phyloP scores from a whole-genome alignment of 225 moss, liverwort and hornwort genomes.

The Pseudoscleropodium purum region DNA sequence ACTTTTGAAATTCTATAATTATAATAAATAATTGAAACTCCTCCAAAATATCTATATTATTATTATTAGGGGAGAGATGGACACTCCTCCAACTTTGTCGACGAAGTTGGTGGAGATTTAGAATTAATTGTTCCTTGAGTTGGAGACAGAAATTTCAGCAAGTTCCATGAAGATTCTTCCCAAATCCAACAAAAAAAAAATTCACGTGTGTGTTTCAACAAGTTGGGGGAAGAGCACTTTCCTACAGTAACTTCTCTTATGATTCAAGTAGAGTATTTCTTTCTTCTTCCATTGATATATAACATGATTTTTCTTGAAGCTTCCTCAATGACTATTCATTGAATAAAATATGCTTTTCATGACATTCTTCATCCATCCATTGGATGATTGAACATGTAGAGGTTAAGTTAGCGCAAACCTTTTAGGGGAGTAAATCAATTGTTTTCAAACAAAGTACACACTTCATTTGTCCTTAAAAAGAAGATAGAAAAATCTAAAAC shows the following conservation, averaged over 20 bases:
- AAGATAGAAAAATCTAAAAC: not conserved
- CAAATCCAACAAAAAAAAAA: not conserved
- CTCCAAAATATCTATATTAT: not conserved
- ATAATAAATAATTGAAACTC: not conserved
- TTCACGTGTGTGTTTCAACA: accelerated
- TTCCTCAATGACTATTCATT: not conserved
- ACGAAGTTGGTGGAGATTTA: accelerated
- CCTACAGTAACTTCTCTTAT: accelerated
- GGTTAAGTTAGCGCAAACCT: not conserved
- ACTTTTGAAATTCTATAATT: not conserved
- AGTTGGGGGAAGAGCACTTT: not conserved
- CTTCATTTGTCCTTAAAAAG: accelerated
- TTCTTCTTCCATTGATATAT: not conserved
- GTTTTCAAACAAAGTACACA: not conserved
- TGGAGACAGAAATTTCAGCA: accelerated
- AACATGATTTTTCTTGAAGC: not conserved
- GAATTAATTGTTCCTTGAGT: not conserved
- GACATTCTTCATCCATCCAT: not conserved
- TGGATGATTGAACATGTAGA: not conserved
- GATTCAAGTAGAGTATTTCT: not conserved
- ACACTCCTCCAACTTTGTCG: not conserved
- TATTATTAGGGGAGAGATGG: too few relatives aligned
- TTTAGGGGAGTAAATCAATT: accelerated
- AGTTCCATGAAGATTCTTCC: accelerated
- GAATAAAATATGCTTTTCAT: not conserved